Evolutionary conservation across 352 stramenopile genomes (phyloP).

Genomic region (Pythium phragmiticola): DNA sequence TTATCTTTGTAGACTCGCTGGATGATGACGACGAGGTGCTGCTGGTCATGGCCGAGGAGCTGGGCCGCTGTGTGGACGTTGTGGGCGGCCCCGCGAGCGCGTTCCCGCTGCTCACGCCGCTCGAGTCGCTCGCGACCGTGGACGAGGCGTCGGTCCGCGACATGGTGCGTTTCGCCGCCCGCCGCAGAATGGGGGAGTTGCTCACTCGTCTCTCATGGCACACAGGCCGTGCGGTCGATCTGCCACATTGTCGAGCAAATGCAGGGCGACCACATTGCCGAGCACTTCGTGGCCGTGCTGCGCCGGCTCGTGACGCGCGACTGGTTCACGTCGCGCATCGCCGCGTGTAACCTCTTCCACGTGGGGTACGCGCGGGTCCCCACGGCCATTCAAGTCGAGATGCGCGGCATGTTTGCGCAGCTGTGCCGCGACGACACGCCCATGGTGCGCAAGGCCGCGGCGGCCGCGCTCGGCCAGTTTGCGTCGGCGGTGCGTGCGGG

Average conservation of each 20-base stretch:
- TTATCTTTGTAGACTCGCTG: conserved; percentile 80
- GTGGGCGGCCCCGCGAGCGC: conserved; percentile 89
- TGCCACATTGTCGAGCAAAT: conserved; percentile 88
- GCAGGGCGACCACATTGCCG: conserved; percentile 76
- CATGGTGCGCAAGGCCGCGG: conserved; percentile 95
- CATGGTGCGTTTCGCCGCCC: conserved; percentile 39
- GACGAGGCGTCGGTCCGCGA: conserved; percentile 96
- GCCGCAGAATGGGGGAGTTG: neutral
- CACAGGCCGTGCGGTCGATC: conserved; percentile 87
- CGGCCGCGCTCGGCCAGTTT: conserved; percentile 88
- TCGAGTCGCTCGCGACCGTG: conserved; percentile 92
- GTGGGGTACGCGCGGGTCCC: conserved; percentile 59
- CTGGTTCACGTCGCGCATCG: conserved; percentile 91
- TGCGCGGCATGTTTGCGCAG: conserved; percentile 91
- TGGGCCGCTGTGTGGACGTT: conserved; percentile 88
- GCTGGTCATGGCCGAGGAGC: conserved; percentile 91
- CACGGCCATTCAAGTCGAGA: conserved; percentile 67
- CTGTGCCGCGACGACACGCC: conserved; percentile 97
- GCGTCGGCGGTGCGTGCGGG: conserved; percentile 45
- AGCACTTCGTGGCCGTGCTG: conserved; percentile 94
- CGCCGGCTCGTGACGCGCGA: conserved; percentile 93
- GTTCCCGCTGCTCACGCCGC: conserved; percentile 89
- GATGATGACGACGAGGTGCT: conserved; percentile 99
- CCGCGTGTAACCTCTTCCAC: conserved; percentile 82
- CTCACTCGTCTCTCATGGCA: neutral